Evolutionary conservation across 768 basidiomycete species (phyloP), one percentile per base, ranked within the genome.

Genomic region (Rickenella mellea): DNA sequence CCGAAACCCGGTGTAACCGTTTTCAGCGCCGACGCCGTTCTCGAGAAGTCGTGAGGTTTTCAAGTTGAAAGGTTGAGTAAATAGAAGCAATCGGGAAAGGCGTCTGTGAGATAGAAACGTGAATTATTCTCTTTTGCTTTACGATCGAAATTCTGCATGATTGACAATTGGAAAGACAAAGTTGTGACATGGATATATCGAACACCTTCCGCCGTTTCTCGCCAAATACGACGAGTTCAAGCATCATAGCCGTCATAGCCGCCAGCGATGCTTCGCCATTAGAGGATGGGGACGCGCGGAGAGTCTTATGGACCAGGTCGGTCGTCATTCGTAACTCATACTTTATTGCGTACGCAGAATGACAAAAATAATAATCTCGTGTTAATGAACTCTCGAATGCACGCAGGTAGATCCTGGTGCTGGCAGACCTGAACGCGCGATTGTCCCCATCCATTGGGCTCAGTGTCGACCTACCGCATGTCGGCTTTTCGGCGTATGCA

Each of bases 261-360:
- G 80, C 86, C 43, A 92, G 92, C 57, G 89, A 93, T 55, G 69
- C 6, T 91, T 83, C 52, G 82, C 84, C 33, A 75, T 70, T 43
- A 72, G 73, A 50, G 59, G 57, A 21, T 61, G 59, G 59, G 54
- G 48, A 24, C 51, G 55, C 30, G 51, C 55, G 32, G 41, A 53
- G 30, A 52, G 52, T 8, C 61, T 79, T 49, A 70, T 76, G 51
- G 86, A 90, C 58, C 68, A 70, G 42, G 84, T 71, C 59, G 69
- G 3, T 71, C 81, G n/a, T n/a, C n/a, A n/a, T n/a, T n/a, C n/a
- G n/a, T n/a, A n/a, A n/a, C n/a, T n/a, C n/a, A n/a, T n/a, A n/a
- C n/a, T n/a, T n/a, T n/a, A n/a, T n/a, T n/a, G n/a, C n/a, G n/a
- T n/a, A n/a, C n/a, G n/a, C n/a, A n/a, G n/a, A n/a, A n/a, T n/a